Percentiles rank a stretch among this genome's conserved stretches.
Evolutionary conservation across 2,329 filamentous ascomycete genomes (phyloP).

Genomic region (Penicillium sclerotiorum): DNA sequence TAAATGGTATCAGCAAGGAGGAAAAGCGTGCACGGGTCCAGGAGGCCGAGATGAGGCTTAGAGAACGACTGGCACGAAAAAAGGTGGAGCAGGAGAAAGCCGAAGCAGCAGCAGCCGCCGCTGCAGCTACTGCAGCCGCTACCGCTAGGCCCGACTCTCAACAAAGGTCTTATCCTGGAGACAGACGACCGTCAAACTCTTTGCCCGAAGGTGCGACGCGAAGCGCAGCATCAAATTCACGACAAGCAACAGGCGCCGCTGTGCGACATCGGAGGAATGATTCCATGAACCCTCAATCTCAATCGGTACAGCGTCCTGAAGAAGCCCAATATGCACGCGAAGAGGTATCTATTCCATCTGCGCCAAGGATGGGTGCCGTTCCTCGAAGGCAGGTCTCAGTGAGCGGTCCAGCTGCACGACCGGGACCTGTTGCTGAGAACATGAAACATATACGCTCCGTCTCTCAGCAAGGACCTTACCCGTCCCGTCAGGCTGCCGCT

Average conservation of each 20-base stretch:
- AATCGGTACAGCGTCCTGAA: conserved; percentile 18
- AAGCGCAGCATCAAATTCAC: conserved; percentile 10
- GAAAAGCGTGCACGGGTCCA: conserved; percentile 85
- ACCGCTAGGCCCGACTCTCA: not conserved
- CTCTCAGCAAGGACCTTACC: conserved; percentile 16
- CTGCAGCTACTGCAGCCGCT: not conserved
- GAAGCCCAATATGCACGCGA: conserved; percentile 25
- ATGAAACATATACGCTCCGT: conserved; percentile 16
- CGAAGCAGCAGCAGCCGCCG: conserved; percentile 8
- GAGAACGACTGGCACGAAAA: conserved; percentile 54
- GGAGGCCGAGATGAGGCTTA: conserved; percentile 74
- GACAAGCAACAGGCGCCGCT: conserved; percentile 14
- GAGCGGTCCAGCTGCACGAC: conserved; percentile 18
- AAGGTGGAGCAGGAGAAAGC: conserved; percentile 27
- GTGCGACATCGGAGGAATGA: conserved; percentile 20
- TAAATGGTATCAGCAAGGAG: conserved; percentile 93
- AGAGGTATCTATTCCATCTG: conserved; percentile 10
- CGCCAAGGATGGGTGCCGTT: conserved; percentile 23
- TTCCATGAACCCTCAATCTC: conserved; percentile 24
- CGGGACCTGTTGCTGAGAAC: not conserved
- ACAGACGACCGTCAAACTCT: conserved; percentile 4
- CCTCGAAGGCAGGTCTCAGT: conserved; percentile 32
- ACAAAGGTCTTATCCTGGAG: conserved; percentile 13
- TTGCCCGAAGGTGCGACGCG: not conserved
- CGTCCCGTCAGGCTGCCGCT: not conserved